Base-by-base conservation (phyloP, 208 protist species). In the Leishmania gerbilli region DNA sequence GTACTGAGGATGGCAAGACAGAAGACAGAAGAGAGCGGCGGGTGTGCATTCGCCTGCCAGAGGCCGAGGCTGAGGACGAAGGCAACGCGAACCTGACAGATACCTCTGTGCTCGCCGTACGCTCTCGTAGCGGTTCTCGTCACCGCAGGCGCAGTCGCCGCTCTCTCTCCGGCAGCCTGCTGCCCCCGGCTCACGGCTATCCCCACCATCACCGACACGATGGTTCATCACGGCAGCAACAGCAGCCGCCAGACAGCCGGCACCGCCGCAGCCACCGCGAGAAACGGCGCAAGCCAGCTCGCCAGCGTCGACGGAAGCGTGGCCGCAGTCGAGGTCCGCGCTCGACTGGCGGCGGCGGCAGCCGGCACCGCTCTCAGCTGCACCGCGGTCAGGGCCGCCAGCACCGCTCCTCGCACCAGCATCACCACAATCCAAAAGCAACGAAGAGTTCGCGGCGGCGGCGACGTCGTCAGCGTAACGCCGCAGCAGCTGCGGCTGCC, bases 371-470 rank as follows among this genome's bases (percentile, higher is more conserved):
- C 62, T 81, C 78, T 31, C 82, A 85, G 74, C 77, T 69, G 72
- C 77, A 85, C 74, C 82, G 82, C 75, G 79, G 82, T 60, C 78
- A 82, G 27, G 79, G 82, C 56, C 84, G 76, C 9, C 74, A 87
- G 58, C 76, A 79, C 77, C 75, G 68, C 80, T 58, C 37, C 62
- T 68, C 74, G 34, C 51, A 79, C n/a, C 79, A 81, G 27, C 82
- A 83, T 55, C 79, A 85, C 3, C 87, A 88, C 74, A 77, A 80
- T 71, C 62, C 77, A 21, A 91, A 91, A 62, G 75, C 79, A 64
- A 89, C 86, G 55, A 88, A 87, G 72, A 91, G 88, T 67, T 82
- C 88, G 42, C 80, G 86, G 21, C 85, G 88, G n/a, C 80, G 88
- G 24, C 80, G 82, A 7, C 88, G 88, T 4, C 88, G 88, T 24